These are phyloP conservation scores for Aspergillus melleus DNA, from an alignment of 2,329 filamentous ascomycete species.

Conservation along the genomic window DNA sequence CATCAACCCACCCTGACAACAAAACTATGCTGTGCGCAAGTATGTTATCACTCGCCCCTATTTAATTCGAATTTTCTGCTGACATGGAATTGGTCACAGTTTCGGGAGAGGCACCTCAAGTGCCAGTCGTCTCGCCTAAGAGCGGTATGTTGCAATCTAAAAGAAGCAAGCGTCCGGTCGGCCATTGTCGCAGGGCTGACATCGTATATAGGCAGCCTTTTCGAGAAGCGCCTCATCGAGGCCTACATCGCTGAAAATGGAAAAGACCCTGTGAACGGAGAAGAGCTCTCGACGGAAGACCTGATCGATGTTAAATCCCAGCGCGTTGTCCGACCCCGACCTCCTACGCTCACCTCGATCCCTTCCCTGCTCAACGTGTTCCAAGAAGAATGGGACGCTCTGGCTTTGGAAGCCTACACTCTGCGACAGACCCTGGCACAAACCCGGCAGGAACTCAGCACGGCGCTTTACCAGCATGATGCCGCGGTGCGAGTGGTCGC, in stretches of 20 bases:
- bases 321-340: conserved; percentile 81
- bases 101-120: conserved; percentile 93
- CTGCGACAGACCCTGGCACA: conserved; percentile 85
- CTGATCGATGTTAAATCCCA: conserved; percentile 83
- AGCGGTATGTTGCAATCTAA: conserved; percentile 63
- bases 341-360: conserved; percentile 92
- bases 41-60: conserved; percentile 39
- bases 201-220: conserved; percentile 68
- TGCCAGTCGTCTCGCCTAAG: conserved; percentile 92
- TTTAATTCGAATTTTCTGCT: conserved; percentile 10
- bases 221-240: conserved; percentile 93
- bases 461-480: conserved; percentile 94
- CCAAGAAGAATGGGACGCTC: conserved; percentile 96
- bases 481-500: conserved; percentile 95
- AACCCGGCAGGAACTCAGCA: conserved; percentile 89
- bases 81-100: conserved; percentile 55
- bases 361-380: conserved; percentile 91
- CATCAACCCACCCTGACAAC: conserved; percentile 21
- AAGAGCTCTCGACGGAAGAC: conserved; percentile 80
- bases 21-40: conserved; percentile 63
- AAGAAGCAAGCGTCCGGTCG: conserved; percentile 3
- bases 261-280: conserved; percentile 86
- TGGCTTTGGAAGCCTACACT: conserved; percentile 88
- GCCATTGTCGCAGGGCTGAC: conserved; percentile 29
- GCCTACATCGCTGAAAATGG: conserved; percentile 91